phyloP scores from a whole-genome alignment of 192 early-diverging fungal species.

The Funneliformis geosporum region DNA sequence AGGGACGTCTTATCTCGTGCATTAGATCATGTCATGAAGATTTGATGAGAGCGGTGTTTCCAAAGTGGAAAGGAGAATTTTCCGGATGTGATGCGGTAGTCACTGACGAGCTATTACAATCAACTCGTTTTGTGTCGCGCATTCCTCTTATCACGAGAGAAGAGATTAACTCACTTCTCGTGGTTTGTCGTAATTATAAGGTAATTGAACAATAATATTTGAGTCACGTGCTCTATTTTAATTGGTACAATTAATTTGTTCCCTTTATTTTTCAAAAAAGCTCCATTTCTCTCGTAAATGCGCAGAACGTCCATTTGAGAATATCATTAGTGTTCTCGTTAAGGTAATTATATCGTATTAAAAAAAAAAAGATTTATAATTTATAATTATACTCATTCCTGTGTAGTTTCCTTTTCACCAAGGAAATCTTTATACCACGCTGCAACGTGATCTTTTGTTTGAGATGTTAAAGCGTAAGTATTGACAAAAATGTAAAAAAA shows the following conservation, averaged over 20 bases:
- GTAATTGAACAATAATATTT: constrained; percentile 36
- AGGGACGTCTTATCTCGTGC: constrained; percentile 61
- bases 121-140: constrained; percentile 2
- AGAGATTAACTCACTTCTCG: constrained; percentile 71
- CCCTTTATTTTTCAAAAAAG: constrained; percentile 37
- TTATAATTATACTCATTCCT: constrained; percentile 61
- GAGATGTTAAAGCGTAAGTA: constrained; percentile 58
- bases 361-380: not conserved
- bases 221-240: not conserved
- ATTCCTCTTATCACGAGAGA: constrained; percentile 60
- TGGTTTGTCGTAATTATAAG: constrained; percentile 75
- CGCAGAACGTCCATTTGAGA: constrained; percentile 75
- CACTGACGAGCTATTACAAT: constrained; percentile 30
- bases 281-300: constrained; percentile 74
- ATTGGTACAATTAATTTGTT: not conserved
- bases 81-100: constrained; percentile 44
- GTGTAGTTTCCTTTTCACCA: constrained; percentile 73
- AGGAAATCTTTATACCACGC: constrained; percentile 53
- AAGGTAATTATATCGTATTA: not conserved
- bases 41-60: constrained; percentile 53
- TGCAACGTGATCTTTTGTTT: constrained; percentile 77
- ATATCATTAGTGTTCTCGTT: constrained; percentile 44
- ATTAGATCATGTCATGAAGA: constrained; percentile 57
- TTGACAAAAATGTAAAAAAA: no score
- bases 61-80: constrained; percentile 62